phyloP scores from a whole-genome alignment of 2,329 filamentous ascomycete genomes.

The Verticillium nonalfalfae region DNA sequence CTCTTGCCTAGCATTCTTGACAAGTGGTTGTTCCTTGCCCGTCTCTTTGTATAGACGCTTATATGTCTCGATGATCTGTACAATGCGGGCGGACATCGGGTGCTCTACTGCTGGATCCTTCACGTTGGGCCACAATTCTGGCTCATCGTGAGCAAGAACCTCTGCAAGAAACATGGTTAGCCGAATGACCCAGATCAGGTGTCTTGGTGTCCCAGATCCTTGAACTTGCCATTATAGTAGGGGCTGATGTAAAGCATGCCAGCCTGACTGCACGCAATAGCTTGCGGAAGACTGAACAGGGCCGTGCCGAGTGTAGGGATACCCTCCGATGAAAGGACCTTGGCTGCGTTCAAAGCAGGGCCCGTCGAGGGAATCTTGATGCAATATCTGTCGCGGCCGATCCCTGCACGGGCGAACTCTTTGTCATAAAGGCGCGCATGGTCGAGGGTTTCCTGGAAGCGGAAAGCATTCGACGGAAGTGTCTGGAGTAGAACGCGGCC shows the following conservation, averaged over 20 bases:
- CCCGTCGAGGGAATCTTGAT: slow-evolving; percentile 47
- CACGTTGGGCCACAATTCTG: slow-evolving; percentile 36
- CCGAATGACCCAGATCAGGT: neutral
- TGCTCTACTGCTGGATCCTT: slow-evolving; percentile 39
- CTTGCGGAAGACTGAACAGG: slow-evolving; percentile 39
- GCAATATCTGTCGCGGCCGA: slow-evolving; percentile 37
- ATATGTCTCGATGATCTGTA: slow-evolving; percentile 42
- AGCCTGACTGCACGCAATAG: slow-evolving; percentile 41
- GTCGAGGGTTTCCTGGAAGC: slow-evolving; percentile 33
- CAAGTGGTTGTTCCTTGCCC: slow-evolving; percentile 38
- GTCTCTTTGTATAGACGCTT: slow-evolving; percentile 36
- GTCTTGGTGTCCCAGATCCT: neutral
- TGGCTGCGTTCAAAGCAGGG: slow-evolving; percentile 36
- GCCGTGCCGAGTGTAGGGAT: slow-evolving; percentile 41
- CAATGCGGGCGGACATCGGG: slow-evolving; percentile 37
- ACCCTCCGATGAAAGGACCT: slow-evolving; percentile 32
- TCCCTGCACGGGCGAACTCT: slow-evolving; percentile 37
- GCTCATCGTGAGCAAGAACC: slow-evolving; percentile 33
- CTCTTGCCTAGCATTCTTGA: slow-evolving; percentile 36
- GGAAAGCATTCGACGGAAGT: slow-evolving; percentile 37
- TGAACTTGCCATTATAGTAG: slow-evolving; percentile 36
- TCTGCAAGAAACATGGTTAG: slow-evolving; percentile 20
- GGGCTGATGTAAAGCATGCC: slow-evolving; percentile 41
- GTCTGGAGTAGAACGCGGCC: slow-evolving; percentile 43
- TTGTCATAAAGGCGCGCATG: slow-evolving; percentile 38